Evolutionary conservation across 352 stramenopile genomes (phyloP), one percentile per base, ranked within the genome.

Genomic region (Globisporangium echinulatum): DNA sequence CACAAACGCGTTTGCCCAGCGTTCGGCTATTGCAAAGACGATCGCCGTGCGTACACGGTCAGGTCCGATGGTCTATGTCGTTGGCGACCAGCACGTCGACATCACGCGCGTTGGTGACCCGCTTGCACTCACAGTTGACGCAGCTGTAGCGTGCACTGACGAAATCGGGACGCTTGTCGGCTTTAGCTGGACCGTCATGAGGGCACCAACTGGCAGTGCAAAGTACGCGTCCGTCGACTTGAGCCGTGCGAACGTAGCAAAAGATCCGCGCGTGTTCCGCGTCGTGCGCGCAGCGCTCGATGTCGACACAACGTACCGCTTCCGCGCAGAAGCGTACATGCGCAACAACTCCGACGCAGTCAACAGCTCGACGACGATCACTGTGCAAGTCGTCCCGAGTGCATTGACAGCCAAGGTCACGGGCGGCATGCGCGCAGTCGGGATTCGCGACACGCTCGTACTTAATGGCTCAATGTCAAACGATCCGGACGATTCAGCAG

Each of bases 241-340:
- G 17, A 82, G 70, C 33, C 62, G 69, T 9, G 71, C 64, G 33
- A 89, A 90, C 52, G 71, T 65, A 0, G 82, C 80, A n/a, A 72
- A 75, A 49, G 77, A 90, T 46, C 79, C 82, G 4, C 75, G 79
- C 11, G 63, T 82, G 6, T 92, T 89, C 49, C 75, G 69, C 14
- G 53, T 90, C 0, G 52, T 70, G 0, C 66, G 75, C 2, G 67
- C 73, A 5, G 52, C 62, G 8, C 57, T 92, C 0, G 57, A 71
- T 15, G 63, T 66, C 5, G 72, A 69, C 2, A 66, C 63, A n/a
- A 76, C 69, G 2, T 90, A 90, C 50, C 74, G 64, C n/a, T 85
- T 92, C 51, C 68, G 61, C 17, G 61, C 75, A 25, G 73, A 87
- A n/a, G 79, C 73, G 1, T 85, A 71, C 42, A 80, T 82, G 58